These are phyloP conservation scores for Nannochloris sp. DNA, from an alignment of 139 green algal genomes.

Conservation along the genomic window DNA sequence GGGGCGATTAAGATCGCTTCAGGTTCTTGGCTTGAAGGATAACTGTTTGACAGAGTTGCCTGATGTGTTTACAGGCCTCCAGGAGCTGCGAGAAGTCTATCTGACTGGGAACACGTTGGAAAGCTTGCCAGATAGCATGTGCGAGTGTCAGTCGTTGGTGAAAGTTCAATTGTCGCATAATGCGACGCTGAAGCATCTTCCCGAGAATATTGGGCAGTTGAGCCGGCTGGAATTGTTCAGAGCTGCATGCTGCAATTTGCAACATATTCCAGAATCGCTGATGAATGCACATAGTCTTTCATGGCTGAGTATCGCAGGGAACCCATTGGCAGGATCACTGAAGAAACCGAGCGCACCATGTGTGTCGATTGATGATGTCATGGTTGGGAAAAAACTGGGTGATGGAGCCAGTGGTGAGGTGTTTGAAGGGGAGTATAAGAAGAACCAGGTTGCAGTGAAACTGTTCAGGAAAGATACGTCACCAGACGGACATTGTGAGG, in stretches of 20 bases:
- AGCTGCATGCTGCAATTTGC: slow-evolving; percentile 48
- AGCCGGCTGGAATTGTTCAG: slow-evolving; percentile 61
- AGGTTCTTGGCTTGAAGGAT: slow-evolving; percentile 37
- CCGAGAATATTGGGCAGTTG: slow-evolving; percentile 42
- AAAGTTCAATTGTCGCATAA: slow-evolving; percentile 70
- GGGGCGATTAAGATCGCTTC: slow-evolving; percentile 22
- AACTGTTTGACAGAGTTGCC: slow-evolving; percentile 29
- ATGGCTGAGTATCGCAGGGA: slow-evolving; percentile 71
- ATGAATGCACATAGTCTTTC: slow-evolving; percentile 35
- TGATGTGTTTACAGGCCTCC: slow-evolving; percentile 18
- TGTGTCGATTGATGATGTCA: slow-evolving; percentile 12
- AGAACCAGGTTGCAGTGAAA: slow-evolving; percentile 60
- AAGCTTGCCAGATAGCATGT: slow-evolving; percentile 6
- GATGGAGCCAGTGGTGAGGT: slow-evolving; percentile 72
- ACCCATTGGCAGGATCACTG: slow-evolving; percentile 40
- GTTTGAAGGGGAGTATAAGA: slow-evolving; percentile 28
- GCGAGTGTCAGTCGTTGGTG: background rate
- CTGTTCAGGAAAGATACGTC: slow-evolving; percentile 49
- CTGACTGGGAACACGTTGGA: slow-evolving; percentile 28
- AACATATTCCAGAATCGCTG: slow-evolving; percentile 33
- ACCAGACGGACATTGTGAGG: slow-evolving; percentile 49
- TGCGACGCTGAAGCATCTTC: slow-evolving; percentile 38
- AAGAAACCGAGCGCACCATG: background rate
- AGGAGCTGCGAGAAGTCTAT: slow-evolving; percentile 22
- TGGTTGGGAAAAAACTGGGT: slow-evolving; percentile 54